phyloP scores from a whole-genome alignment of 1,284 basidiomycete species.

The Apiotrichum veenhuisii region DNA sequence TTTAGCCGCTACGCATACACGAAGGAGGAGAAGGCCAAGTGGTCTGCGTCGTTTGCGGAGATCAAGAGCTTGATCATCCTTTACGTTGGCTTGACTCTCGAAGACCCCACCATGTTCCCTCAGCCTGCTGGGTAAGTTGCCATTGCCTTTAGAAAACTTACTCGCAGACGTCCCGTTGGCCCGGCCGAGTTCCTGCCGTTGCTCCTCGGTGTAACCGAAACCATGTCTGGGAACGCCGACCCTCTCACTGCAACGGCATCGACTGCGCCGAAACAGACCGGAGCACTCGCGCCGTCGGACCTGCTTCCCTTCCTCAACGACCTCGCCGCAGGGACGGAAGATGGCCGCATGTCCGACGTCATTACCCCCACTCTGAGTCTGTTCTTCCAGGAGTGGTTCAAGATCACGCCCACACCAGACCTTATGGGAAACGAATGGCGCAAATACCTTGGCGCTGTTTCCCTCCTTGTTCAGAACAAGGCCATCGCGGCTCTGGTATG shows the following conservation, averaged over 20 bases:
- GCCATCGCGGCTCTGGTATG: constrained; percentile 67
- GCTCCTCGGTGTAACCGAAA: constrained; percentile 62
- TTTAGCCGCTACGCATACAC: constrained; percentile 64
- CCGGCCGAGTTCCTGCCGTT: constrained; percentile 70
- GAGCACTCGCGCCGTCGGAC: constrained; percentile 44
- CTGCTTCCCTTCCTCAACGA: constrained; percentile 53
- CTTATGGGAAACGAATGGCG: constrained; percentile 64
- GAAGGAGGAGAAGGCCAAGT: constrained; percentile 61
- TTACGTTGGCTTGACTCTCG: constrained; percentile 82
- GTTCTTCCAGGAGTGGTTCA: constrained; percentile 50
- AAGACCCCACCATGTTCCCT: constrained; percentile 89
- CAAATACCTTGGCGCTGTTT: constrained; percentile 75
- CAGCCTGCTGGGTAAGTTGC: constrained; percentile 66
- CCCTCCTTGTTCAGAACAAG: constrained; percentile 76
- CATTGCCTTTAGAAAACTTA: neutral
- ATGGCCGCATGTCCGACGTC: constrained; percentile 50
- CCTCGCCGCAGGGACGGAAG: constrained; percentile 49
- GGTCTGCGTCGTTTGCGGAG: constrained; percentile 64
- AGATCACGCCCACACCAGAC: constrained; percentile 40
- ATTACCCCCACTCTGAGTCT: constrained; percentile 50
- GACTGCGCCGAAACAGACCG: neutral
- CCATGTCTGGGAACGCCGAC: constrained; percentile 49
- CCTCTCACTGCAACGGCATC: constrained; percentile 54
- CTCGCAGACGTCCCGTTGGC: constrained; percentile 62
- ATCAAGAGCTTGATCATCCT: constrained; percentile 76